phyloP scores from a whole-genome alignment of 371 early-diverging fungal genomes.

The Lichtheimia ornata region DNA sequence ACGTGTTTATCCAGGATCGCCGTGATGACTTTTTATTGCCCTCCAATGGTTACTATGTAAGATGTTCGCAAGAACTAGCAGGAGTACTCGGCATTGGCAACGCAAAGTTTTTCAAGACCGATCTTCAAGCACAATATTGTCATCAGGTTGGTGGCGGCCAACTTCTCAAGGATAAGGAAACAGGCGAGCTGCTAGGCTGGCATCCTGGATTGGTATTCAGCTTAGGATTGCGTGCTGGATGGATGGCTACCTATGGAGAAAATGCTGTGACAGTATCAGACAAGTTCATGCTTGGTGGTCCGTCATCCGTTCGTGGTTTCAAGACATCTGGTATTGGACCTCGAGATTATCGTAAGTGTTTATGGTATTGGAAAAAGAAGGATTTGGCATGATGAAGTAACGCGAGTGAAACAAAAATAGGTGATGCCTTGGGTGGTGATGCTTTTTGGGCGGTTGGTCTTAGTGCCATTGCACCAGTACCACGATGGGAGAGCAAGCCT shows the following conservation, averaged over 20 bases:
- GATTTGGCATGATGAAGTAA: not conserved
- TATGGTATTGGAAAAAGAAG: not conserved
- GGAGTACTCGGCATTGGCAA: slow-evolving; percentile 81
- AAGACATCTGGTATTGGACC: slow-evolving; percentile 87
- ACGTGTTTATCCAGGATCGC: slow-evolving; percentile 68
- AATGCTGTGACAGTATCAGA: slow-evolving; percentile 70
- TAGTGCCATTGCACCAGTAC: slow-evolving; percentile 82
- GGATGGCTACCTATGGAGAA: slow-evolving; percentile 60
- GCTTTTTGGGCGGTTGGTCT: slow-evolving; percentile 78
- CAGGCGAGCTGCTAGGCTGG: slow-evolving; percentile 24
- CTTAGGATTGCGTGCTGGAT: slow-evolving; percentile 69
- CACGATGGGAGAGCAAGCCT: slow-evolving; percentile 62
- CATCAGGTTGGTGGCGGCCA: slow-evolving; percentile 39
- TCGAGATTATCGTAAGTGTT: slow-evolving; percentile 63
- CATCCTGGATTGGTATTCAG: slow-evolving; percentile 49
- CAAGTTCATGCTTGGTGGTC: slow-evolving; percentile 88
- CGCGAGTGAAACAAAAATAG: slow-evolving; percentile 24
- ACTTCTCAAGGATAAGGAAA: slow-evolving; percentile 28
- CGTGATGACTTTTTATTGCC: slow-evolving; percentile 82
- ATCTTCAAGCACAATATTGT: slow-evolving; percentile 59
- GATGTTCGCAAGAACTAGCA: slow-evolving; percentile 73
- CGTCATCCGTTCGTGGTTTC: slow-evolving; percentile 88
- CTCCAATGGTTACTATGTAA: slow-evolving; percentile 70
- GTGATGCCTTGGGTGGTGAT: slow-evolving; percentile 88
- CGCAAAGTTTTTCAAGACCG: slow-evolving; percentile 71